These are phyloP conservation scores for Staphylotrichum longicolle DNA, from an alignment of 495 filamentous ascomycete species.

Conservation along the genomic window DNA sequence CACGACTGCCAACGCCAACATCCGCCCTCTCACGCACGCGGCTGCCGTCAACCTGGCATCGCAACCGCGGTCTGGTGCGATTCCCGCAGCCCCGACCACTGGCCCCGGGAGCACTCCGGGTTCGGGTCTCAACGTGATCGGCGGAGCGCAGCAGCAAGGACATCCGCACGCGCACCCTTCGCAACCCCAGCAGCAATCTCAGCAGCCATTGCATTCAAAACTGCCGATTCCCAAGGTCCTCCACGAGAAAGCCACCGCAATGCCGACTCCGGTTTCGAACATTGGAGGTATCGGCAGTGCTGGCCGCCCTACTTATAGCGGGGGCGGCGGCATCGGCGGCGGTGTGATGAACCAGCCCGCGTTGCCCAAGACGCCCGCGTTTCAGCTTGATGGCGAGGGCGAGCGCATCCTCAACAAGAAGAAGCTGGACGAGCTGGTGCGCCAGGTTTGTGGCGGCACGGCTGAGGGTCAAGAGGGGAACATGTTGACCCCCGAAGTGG, in stretches of 20 bases:
- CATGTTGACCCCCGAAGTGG: constrained; percentile 80
- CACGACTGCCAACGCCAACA: constrained; percentile 38
- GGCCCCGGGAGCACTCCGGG: constrained; percentile 21
- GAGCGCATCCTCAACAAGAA: constrained; percentile 90
- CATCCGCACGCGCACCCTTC: constrained; percentile 59
- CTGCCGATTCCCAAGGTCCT: constrained; percentile 81
- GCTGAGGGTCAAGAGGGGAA: constrained; percentile 66
- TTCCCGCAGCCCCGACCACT: constrained; percentile 25
- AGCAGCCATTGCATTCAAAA: constrained; percentile 47
- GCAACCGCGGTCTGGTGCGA: constrained; percentile 41
- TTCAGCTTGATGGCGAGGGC: constrained; percentile 82
- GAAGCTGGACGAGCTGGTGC: constrained; percentile 91
- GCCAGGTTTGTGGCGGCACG: constrained; percentile 82
- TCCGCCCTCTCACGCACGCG: constrained; percentile 48
- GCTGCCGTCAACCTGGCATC: constrained; percentile 44
- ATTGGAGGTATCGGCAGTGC: constrained; percentile 53
- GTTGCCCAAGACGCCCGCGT: constrained; percentile 73
- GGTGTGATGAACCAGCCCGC: constrained; percentile 85
- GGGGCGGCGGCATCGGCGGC: constrained; percentile 66
- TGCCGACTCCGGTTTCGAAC: constrained; percentile 63
- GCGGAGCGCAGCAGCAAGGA: constrained; percentile 37
- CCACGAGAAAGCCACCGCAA: constrained; percentile 56
- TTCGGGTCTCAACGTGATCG: constrained; percentile 37
- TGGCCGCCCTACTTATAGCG: constrained; percentile 73
- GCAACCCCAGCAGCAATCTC: constrained; percentile 26